Evolutionary conservation across 306 rosid genomes (phyloP).

Genomic region (Vigna hirtella): DNA sequence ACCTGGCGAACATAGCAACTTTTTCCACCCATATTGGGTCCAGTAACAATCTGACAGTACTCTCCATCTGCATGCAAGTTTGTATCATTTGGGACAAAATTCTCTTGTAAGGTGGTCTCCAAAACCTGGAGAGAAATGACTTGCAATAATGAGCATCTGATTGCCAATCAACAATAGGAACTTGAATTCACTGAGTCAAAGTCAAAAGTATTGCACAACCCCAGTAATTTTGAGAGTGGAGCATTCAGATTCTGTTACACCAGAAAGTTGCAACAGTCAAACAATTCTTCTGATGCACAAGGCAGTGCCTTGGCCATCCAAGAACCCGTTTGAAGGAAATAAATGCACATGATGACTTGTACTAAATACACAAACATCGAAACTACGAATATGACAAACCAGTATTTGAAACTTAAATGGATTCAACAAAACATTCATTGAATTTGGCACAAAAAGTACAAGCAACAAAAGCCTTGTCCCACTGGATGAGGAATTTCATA

Average conservation of each 20-base stretch:
- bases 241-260: conserved; percentile 16
- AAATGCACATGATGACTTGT: not conserved
- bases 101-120: conserved; percentile 77
- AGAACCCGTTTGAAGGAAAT: conserved; percentile 17
- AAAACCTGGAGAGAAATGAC: conserved; percentile 68
- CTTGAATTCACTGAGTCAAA: conserved; percentile 19
- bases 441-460: conserved; percentile 18
- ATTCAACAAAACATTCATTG: conserved; percentile 25
- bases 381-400: conserved; percentile 6
- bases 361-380: conserved; percentile 20
- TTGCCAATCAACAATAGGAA: conserved; percentile 36
- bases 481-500: not conserved
- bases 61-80: conserved; percentile 68
- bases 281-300: conserved; percentile 22
- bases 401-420: conserved; percentile 32
- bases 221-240: conserved; percentile 18
- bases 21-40: conserved; percentile 99
- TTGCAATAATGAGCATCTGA: conserved; percentile 44
- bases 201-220: conserved; percentile 30
- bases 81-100: conserved; percentile 94
- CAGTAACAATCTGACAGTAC: conserved; percentile 91
- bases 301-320: conserved; percentile 18
- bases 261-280: conserved; percentile 18
- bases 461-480: not conserved
- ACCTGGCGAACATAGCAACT: conserved; percentile 99